These are phyloP conservation scores for Aspergillus conjunctus DNA, from an alignment of 495 filamentous ascomycete species.

Conservation along the genomic window DNA sequence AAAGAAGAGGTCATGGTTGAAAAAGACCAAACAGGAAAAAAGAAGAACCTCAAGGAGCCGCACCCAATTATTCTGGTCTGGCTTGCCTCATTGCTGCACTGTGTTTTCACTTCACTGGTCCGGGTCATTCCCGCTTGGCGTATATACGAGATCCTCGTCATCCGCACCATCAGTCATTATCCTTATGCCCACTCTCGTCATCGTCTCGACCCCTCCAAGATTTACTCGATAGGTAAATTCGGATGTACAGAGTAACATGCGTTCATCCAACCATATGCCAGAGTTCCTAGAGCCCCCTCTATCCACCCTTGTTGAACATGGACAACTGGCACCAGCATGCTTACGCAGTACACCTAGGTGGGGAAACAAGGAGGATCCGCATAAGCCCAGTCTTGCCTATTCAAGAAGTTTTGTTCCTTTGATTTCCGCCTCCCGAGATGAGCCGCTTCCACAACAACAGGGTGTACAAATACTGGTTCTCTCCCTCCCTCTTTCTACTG, in stretches of 20 bases:
- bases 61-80: constrained; percentile 28
- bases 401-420: not conserved
- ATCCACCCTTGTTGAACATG: not conserved
- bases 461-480: not conserved
- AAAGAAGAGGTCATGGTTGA: constrained; percentile 11
- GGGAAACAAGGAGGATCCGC: not conserved
- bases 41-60: constrained; percentile 25
- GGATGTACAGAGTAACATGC: not conserved
- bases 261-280: not conserved
- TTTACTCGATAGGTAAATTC: not conserved
- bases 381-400: not conserved
- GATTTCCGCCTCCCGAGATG: not conserved
- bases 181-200: not conserved
- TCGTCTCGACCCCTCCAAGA: not conserved
- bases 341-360: constrained; percentile 17
- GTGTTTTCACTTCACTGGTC: constrained; percentile 21
- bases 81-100: constrained; percentile 22
- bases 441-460: not conserved
- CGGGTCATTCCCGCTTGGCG: constrained; percentile 24
- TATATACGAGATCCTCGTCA: constrained; percentile 20
- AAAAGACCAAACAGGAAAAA: constrained; percentile 1
- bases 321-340: constrained; percentile 21
- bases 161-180: not conserved
- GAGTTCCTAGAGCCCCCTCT: not conserved
- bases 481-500: not conserved